A percentile compares a stretch with the other conserved stretches of the same genome.
Conservation (phyloP, 1,284 basidiomycete species). For the Ustilago nuda region DNA sequence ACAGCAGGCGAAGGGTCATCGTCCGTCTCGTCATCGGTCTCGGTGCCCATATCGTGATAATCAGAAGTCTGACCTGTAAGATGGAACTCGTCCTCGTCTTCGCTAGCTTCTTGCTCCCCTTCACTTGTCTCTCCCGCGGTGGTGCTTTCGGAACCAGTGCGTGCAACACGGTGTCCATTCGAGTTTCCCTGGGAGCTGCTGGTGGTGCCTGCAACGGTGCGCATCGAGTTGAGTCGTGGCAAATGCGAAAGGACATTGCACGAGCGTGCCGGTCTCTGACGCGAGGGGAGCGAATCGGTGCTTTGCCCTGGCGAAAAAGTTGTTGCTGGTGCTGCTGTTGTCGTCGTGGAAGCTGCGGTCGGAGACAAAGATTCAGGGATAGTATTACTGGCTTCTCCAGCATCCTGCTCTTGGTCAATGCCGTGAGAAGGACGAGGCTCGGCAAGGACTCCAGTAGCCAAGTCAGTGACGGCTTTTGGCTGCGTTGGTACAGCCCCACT, state of each 20-base stretch:
- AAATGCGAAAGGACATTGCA: slow-evolving; percentile 53
- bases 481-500: slow-evolving; percentile 10
- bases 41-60: slow-evolving; percentile 41
- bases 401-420: slow-evolving; percentile 55
- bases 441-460: slow-evolving; percentile 14
- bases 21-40: slow-evolving; percentile 53
- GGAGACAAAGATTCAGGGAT: slow-evolving; percentile 14
- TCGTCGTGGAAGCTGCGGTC: slow-evolving; percentile 2
- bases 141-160: slow-evolving; percentile 28
- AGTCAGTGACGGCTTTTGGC: slow-evolving; percentile 11
- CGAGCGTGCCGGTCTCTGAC: slow-evolving; percentile 25
- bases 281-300: slow-evolving; percentile 17
- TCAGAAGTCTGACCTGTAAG: slow-evolving; percentile 37
- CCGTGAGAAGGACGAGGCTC: slow-evolving; percentile 42
- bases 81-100: slow-evolving; percentile 45
- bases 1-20: slow-evolving; percentile 36
- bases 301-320: background rate
- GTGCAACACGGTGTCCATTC: slow-evolving; percentile 6
- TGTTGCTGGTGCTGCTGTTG: background rate
- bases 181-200: slow-evolving; percentile 7
- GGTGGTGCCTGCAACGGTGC: slow-evolving; percentile 17
- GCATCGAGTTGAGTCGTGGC: slow-evolving; percentile 61
- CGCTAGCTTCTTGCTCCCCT: slow-evolving; percentile 50
- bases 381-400: slow-evolving; percentile 29
- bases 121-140: slow-evolving; percentile 33